Evolutionary conservation across 169 alveolate genomes (phyloP), one percentile per base, ranked within the genome.

Genomic region (Neospora caninum): DNA sequence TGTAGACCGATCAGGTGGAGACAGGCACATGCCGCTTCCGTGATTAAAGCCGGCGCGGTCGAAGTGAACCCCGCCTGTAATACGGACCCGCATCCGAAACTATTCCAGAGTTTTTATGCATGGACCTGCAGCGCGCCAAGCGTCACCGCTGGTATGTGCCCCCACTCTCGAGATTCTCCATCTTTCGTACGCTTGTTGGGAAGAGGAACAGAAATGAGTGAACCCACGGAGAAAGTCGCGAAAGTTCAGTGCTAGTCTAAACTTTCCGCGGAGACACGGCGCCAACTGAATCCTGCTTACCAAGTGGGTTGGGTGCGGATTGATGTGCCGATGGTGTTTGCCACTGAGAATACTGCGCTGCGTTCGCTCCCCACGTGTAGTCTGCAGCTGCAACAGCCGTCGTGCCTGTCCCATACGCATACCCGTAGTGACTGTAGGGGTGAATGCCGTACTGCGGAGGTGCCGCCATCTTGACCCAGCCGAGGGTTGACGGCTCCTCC

Each of bases 351-450:
- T 82, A 82, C 89, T 82, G 89, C 53, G 89, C 89, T 82, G 89
- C 89, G 89, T 29, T 69, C n/a, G 86, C 86, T 78, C 89, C 89
- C 89, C 89, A 82, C 89, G 89, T 82, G 89, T 82, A 82, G 89
- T 82, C 89, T 82, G 89, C 89, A 42, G 89, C 89, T 29, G 89
- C 69, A 38, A 43, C 69, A 43, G 89, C 89, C 64, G 89, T 82
- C 53, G 89, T 82, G 89, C 69, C 67, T 18, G 58, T 9, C 16
- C 67, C 89, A 42, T 82, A 82, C 64, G 89, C 89, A 82, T 82
- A 82, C 89, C 89, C 89, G 89, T 39, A 41, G 34, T 39, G 64
- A 82, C 89, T 82, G 89, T 42, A 82, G 67, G 89, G 89, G 89
- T 82, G 89, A 22, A 82, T 43, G 54, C 43, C 41, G 89, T 82